A percentile compares a stretch with the other conserved stretches of the same genome.
Conservation (phyloP, 148 eudicot species). For the Arctostaphylos glauca region DNA sequence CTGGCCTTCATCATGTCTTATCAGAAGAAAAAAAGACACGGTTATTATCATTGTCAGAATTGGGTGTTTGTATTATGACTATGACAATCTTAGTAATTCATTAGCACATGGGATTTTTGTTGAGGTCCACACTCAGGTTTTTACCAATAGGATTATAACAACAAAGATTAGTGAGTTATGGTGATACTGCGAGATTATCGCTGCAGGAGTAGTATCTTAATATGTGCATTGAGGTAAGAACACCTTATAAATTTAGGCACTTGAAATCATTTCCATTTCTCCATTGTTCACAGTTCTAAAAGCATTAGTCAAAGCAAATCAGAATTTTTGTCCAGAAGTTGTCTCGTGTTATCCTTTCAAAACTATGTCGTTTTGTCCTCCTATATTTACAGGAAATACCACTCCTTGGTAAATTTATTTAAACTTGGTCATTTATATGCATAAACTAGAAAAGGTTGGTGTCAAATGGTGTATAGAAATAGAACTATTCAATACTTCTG, state of each 20-base stretch:
- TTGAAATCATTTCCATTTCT: background rate
- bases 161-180: background rate
- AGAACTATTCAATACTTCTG: no score
- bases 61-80: background rate
- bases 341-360: background rate
- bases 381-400: background rate
- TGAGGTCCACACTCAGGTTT: conserved; percentile 1
- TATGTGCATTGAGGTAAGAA: background rate
- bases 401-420: background rate
- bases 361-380: background rate
- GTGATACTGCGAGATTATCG: background rate
- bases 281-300: background rate
- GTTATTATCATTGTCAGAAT: background rate
- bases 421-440: background rate
- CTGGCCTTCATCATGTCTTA: no score
- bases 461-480: background rate
- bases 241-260: background rate
- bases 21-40: no score
- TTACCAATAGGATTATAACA: background rate
- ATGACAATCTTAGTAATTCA: background rate
- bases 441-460: background rate
- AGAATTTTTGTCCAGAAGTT: background rate
- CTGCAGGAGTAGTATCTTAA: background rate
- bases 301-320: background rate
- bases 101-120: background rate